Percentiles rank a stretch among this genome's conserved stretches.
These are phyloP conservation scores for Cladosporium phlei DNA, from an alignment of 2,329 filamentous ascomycete genomes.

Conservation along the genomic window DNA sequence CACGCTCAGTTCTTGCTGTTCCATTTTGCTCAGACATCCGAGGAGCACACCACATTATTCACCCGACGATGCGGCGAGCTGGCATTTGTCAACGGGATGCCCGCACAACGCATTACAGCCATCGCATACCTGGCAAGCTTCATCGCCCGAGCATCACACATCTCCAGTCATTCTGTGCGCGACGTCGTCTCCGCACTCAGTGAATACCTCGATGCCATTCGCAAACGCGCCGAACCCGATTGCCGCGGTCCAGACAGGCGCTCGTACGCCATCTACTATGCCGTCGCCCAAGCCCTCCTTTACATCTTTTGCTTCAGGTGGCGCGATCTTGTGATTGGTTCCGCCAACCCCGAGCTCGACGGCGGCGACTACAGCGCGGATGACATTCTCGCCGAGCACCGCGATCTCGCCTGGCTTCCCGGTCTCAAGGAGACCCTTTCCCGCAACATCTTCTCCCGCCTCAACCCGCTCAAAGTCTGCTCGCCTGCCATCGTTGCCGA, in stretches of 20 bases:
- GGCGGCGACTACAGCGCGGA: conserved; percentile 48
- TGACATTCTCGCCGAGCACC: conserved; percentile 57
- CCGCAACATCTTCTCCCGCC: conserved; percentile 74
- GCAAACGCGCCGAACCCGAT: conserved; percentile 63
- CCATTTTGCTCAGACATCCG: conserved; percentile 82
- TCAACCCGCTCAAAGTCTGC: conserved; percentile 95
- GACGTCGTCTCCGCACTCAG: conserved; percentile 77
- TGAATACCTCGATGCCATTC: conserved; percentile 69
- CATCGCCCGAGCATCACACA: conserved; percentile 80
- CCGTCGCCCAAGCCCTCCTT: conserved; percentile 78
- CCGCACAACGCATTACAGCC: conserved; percentile 75
- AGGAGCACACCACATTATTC: conserved; percentile 75
- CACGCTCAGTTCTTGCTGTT: conserved; percentile 96
- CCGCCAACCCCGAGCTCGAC: conserved; percentile 38
- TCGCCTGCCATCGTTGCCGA: conserved; percentile 84
- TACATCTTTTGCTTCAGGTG: conserved; percentile 98
- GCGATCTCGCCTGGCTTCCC: conserved; percentile 73
- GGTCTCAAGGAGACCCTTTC: conserved; percentile 69
- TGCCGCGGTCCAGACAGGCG: conserved; percentile 82
- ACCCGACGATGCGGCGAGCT: conserved; percentile 73
- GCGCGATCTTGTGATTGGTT: conserved; percentile 71
- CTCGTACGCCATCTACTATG: conserved; percentile 80
- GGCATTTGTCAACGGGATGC: conserved; percentile 70
- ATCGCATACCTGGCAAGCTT: conserved; percentile 93
- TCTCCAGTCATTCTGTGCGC: conserved; percentile 70